phyloP scores from a whole-genome alignment of 1,284 basidiomycete species.

The Tylopilus sp. region DNA sequence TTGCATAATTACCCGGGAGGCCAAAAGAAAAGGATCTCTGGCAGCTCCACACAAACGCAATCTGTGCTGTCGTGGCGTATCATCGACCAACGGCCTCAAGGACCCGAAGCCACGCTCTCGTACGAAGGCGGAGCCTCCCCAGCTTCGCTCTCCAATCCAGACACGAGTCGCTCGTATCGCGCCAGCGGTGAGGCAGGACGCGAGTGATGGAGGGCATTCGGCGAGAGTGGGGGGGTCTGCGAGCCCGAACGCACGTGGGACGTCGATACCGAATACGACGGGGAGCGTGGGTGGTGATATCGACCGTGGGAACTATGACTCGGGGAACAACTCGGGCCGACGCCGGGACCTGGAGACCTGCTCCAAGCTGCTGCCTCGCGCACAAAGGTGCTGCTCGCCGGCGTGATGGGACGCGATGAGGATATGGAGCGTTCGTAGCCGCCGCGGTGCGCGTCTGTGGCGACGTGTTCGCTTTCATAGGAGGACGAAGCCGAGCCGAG shows the following conservation, averaged over 20 bases:
- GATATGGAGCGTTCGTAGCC: constrained; percentile 1
- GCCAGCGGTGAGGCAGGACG: constrained; percentile 27
- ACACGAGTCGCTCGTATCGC: constrained; percentile 60
- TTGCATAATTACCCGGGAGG: background rate
- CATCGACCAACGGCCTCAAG: background rate
- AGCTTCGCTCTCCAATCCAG: constrained; percentile 59
- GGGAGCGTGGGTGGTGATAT: background rate
- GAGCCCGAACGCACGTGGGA: background rate
- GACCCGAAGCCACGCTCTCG: constrained; percentile 30
- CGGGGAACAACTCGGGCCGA: too few species aligned
- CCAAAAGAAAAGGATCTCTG: background rate
- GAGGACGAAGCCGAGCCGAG: constrained; percentile 31
- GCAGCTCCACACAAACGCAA: background rate
- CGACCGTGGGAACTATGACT: background rate
- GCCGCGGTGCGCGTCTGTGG: constrained; percentile 11
- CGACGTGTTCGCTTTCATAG: constrained; percentile 34
- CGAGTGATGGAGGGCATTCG: constrained; percentile 13
- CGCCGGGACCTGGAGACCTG: background rate
- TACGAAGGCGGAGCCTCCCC: constrained; percentile 69
- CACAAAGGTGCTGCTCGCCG: background rate
- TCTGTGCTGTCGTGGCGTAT: background rate
- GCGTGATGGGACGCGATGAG: background rate
- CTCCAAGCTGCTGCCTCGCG: background rate
- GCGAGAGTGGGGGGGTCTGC: background rate
- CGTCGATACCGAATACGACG: constrained; percentile 1